Conservation (phyloP, 441 rosid genomes). For the Viola pubescens region DNA sequence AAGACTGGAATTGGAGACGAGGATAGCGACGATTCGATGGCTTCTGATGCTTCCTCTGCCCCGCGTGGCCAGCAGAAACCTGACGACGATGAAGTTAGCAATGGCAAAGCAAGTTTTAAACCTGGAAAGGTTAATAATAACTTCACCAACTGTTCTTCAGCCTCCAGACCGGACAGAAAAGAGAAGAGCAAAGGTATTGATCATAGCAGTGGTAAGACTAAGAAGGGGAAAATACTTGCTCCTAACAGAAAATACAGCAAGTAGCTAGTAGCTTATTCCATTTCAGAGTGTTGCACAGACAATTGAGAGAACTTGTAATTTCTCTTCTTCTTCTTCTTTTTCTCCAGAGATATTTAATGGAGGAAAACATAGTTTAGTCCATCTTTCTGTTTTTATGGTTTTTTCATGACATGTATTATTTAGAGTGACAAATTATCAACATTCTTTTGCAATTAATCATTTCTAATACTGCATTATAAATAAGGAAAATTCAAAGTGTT, state of each 20-base stretch:
- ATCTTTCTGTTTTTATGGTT: background rate
- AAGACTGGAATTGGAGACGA: constrained; percentile 5
- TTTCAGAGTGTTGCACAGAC: background rate
- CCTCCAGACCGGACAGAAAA: constrained; percentile 30
- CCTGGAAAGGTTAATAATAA: constrained; percentile 18
- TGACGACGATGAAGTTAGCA: constrained; percentile 5
- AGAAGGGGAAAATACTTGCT: constrained; percentile 13
- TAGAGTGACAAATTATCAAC: background rate
- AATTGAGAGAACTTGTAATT: constrained; percentile 5
- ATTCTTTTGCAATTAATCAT: background rate
- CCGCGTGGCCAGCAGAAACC: constrained; percentile 34
- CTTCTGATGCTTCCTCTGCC: constrained; percentile 83
- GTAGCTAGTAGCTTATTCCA: constrained; percentile 12
- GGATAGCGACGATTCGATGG: constrained; percentile 80
- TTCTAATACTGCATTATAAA: background rate
- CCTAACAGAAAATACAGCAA: constrained; percentile 22
- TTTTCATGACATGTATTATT: background rate
- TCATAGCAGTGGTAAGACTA: constrained; percentile 21
- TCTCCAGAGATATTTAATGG: background rate
- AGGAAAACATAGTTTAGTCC: background rate
- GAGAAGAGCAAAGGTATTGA: constrained; percentile 24
- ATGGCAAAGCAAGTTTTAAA: constrained; percentile 11
- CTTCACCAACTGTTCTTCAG: constrained; percentile 22
- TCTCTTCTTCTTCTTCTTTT: background rate
- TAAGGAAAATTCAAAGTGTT: background rate